A percentile compares a stretch with the other conserved stretches of the same genome.
Evolutionary conservation across 345 rosid species (phyloP).

Genomic region (Hibiscus trionum): DNA sequence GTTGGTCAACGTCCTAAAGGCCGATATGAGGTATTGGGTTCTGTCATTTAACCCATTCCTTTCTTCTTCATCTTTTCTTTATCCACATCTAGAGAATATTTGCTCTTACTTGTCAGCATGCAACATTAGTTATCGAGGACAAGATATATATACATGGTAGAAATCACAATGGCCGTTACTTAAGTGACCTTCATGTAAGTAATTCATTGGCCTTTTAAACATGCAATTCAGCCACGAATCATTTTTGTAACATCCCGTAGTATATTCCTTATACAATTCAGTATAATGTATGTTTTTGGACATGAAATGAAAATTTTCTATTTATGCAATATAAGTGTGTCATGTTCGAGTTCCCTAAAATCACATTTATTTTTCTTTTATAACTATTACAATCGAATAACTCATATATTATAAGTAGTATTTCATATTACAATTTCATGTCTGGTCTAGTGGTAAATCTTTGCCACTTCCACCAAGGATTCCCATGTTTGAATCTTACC

Average conservation of each 20-base stretch:
- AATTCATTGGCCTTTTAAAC: slow-evolving; percentile 12
- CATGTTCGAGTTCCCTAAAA: no score
- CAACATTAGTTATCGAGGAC: slow-evolving; percentile 76
- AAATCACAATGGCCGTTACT: slow-evolving; percentile 97
- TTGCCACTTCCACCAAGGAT: no score
- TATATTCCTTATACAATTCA: not conserved
- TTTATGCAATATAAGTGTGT: not conserved
- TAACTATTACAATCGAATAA: no score
- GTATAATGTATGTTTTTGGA: not conserved
- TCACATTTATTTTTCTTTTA: no score
- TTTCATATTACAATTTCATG: no score
- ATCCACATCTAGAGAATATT: slow-evolving; percentile 13
- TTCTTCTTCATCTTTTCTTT: slow-evolving; percentile 18
- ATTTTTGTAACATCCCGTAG: not conserved
- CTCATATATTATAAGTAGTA: no score
- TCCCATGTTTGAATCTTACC: no score
- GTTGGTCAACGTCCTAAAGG: slow-evolving; percentile 81
- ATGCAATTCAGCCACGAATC: not conserved
- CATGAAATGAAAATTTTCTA: not conserved
- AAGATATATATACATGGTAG: slow-evolving; percentile 93
- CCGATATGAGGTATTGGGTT: slow-evolving; percentile 75
- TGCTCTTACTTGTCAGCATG: slow-evolving; percentile 58
- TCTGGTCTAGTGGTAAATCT: no score
- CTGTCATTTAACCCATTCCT: slow-evolving; percentile 14
- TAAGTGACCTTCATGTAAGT: slow-evolving; percentile 90